Conservation (phyloP, 257 asterid genomes). For the Rubia yunnanensis region DNA sequence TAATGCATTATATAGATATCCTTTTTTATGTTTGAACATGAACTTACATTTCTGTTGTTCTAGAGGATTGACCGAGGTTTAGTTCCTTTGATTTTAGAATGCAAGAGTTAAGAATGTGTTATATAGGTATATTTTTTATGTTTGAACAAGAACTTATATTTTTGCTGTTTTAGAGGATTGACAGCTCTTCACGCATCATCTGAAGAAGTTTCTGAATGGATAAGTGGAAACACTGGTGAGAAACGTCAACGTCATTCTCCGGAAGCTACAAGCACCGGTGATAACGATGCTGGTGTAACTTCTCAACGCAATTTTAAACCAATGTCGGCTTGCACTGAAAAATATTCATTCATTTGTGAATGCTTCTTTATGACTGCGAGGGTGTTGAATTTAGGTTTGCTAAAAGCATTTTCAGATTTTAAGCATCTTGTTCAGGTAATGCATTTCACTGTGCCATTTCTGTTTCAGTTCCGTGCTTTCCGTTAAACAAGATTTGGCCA, state of each 20-base stretch:
- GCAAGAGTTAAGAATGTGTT: neutral
- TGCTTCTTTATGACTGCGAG: constrained; percentile 99
- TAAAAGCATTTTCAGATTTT: constrained; percentile 90
- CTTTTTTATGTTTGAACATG: neutral
- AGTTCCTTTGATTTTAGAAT: constrained; percentile 6
- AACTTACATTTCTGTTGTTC: neutral
- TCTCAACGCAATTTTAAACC: constrained; percentile 24
- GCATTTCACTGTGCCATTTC: neutral
- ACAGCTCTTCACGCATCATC: constrained; percentile 97
- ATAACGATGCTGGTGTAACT: constrained; percentile 33
- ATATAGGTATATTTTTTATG: neutral
- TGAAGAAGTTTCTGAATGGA: constrained; percentile 85
- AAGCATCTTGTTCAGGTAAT: constrained; percentile 93
- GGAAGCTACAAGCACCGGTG: constrained; percentile 64
- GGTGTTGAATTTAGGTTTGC: constrained; percentile 84
- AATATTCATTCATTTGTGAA: constrained; percentile 85
- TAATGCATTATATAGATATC: neutral
- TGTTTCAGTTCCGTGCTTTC: neutral
- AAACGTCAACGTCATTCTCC: constrained; percentile 58
- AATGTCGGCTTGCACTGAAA: constrained; percentile 34
- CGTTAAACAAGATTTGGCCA: neutral
- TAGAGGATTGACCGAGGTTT: neutral
- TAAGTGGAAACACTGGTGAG: constrained; percentile 37
- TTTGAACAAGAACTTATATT: constrained; percentile 4
- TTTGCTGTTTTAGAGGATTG: constrained; percentile 49